A percentile compares a stretch with the other conserved stretches of the same genome.
These are phyloP conservation scores for Rhizophlyctis rosea DNA, from an alignment of 192 early-diverging fungal species.

Conservation along the genomic window DNA sequence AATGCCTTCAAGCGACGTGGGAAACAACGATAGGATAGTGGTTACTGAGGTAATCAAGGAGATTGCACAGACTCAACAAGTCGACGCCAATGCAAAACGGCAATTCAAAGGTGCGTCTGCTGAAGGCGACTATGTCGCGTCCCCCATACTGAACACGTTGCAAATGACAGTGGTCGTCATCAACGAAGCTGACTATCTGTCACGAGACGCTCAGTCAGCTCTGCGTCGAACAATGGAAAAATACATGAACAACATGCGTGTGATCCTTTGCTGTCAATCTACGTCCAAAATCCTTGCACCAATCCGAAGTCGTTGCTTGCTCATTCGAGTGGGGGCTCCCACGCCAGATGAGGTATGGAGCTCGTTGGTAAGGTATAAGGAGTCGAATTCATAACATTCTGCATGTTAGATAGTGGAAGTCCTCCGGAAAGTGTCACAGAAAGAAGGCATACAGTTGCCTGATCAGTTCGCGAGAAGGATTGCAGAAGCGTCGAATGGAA, in stretches of 20 bases:
- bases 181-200: slow-evolving; percentile 88
- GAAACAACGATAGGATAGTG: slow-evolving; percentile 86
- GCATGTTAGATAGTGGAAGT: slow-evolving; percentile 50
- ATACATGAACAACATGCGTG: slow-evolving; percentile 87
- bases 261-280: slow-evolving; percentile 89
- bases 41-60: slow-evolving; percentile 97
- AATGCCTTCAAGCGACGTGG: slow-evolving; percentile 73
- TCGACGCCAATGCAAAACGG: slow-evolving; percentile 73
- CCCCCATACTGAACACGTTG: neutral
- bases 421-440: slow-evolving; percentile 72
- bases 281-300: slow-evolving; percentile 91
- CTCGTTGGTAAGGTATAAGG: slow-evolving; percentile 11
- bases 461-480: slow-evolving; percentile 59
- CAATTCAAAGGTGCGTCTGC: slow-evolving; percentile 73
- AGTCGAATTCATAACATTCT: neutral
- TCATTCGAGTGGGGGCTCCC: slow-evolving; percentile 84
- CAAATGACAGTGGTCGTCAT: slow-evolving; percentile 74
- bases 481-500: slow-evolving; percentile 69
- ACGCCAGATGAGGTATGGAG: slow-evolving; percentile 63
- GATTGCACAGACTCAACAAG: slow-evolving; percentile 92
- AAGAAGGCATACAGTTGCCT: slow-evolving; percentile 72
- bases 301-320: slow-evolving; percentile 86
- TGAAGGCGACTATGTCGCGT: neutral
- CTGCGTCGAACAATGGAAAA: slow-evolving; percentile 99
- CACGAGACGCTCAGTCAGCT: slow-evolving; percentile 89